Conservation (phyloP, 2,329 filamentous ascomycete genomes). For the Apiospora aurea region DNA sequence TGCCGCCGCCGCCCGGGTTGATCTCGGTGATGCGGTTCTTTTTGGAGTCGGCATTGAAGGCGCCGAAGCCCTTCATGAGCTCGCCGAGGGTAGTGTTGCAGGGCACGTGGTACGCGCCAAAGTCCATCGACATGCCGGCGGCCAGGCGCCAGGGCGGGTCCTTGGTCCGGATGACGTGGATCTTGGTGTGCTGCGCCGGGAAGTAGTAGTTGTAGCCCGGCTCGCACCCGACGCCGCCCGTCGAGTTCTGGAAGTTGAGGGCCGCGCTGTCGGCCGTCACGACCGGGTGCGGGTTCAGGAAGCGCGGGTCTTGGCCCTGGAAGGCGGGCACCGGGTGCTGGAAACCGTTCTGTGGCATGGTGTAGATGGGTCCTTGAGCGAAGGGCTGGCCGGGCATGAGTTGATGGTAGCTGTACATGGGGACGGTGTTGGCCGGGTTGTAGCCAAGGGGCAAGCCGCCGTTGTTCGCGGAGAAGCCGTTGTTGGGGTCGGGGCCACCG, state of each 20-base stretch:
- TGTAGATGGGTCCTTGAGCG: slow-evolving; percentile 32
- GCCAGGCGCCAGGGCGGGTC: slow-evolving; percentile 61
- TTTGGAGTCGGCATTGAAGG: slow-evolving; percentile 54
- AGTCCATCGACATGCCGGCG: slow-evolving; percentile 50
- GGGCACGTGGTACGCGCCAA: slow-evolving; percentile 61
- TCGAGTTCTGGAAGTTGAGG: slow-evolving; percentile 62
- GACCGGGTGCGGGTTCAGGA: slow-evolving; percentile 50
- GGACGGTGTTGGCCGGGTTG: too few species aligned
- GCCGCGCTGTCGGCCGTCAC: slow-evolving; percentile 57
- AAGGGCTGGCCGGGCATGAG: slow-evolving; percentile 29
- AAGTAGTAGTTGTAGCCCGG: slow-evolving; percentile 71
- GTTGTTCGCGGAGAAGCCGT: background rate
- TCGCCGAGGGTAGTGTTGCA: slow-evolving; percentile 60
- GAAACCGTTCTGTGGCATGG: slow-evolving; percentile 31
- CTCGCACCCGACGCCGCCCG: slow-evolving; percentile 64
- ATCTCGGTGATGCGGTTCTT: slow-evolving; percentile 67
- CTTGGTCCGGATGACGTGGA: slow-evolving; percentile 62
- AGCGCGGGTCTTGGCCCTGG: slow-evolving; percentile 41
- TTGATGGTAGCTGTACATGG: slow-evolving; percentile 32
- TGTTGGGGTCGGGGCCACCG: background rate
- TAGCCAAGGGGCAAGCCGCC: too few species aligned
- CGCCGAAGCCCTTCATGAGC: slow-evolving; percentile 66
- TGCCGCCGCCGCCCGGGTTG: slow-evolving; percentile 60
- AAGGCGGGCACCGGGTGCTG: slow-evolving; percentile 35
- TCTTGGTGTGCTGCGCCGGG: slow-evolving; percentile 62